A percentile compares a stretch with the other conserved stretches of the same genome.
Evolutionary conservation across 1,284 basidiomycete species (phyloP).

Genomic region (Sanguinoderma infundibulare): DNA sequence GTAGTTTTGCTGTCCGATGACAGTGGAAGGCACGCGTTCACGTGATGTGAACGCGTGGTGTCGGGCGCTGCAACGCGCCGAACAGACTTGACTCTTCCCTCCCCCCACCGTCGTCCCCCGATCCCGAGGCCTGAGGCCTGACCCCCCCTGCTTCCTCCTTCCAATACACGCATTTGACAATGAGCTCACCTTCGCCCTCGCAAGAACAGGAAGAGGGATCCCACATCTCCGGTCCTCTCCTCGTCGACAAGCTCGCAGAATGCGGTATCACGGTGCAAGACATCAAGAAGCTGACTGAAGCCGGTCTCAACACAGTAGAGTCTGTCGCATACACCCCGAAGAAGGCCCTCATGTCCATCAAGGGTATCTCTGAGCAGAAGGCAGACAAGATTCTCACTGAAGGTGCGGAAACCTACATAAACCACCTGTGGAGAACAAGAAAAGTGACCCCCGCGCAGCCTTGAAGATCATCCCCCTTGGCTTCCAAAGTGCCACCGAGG

Average conservation of each 20-base stretch:
- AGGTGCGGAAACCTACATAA: conserved; percentile 54
- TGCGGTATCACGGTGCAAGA: conserved; percentile 91
- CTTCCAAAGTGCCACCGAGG: conserved; percentile 98
- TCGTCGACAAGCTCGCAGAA: conserved; percentile 87
- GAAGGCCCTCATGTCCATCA: conserved; percentile 90
- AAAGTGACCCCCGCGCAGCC: conserved; percentile 44
- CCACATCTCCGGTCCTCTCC: conserved; percentile 76
- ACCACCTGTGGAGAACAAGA: background rate
- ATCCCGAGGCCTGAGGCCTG: background rate
- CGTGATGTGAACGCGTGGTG: conserved; percentile 29
- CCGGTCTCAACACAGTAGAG: conserved; percentile 94
- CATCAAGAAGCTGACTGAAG: conserved; percentile 95
- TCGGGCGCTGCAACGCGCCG: conserved; percentile 14
- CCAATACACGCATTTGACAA: conserved; percentile 17
- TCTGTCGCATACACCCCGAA: conserved; percentile 97
- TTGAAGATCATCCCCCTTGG: conserved; percentile 97
- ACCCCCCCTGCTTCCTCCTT: background rate
- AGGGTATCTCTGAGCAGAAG: conserved; percentile 97
- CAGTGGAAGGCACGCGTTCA: conserved; percentile 26
- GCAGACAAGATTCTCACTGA: conserved; percentile 96
- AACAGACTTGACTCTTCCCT: conserved; percentile 8
- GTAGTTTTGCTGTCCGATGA: no score
- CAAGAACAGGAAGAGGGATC: conserved; percentile 59
- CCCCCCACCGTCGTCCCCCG: background rate
- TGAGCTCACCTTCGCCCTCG: conserved; percentile 46